phyloP scores from a whole-genome alignment of 140 eudicot genomes.

The Ambrosia hybrid region DNA sequence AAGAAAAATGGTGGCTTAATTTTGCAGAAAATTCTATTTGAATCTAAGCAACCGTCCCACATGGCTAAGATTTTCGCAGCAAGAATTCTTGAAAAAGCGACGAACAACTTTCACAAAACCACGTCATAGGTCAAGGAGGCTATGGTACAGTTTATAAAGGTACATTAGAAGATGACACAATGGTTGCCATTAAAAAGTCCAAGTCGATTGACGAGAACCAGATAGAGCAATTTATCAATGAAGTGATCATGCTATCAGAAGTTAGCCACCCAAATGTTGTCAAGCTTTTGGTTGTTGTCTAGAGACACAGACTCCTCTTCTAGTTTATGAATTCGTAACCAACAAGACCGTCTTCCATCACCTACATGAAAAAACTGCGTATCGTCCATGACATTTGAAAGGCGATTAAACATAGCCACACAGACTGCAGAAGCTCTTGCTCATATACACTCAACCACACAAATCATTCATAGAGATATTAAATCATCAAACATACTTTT shows the following conservation, averaged over 20 bases:
- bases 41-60: conserved; percentile 17
- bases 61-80: conserved; percentile 31
- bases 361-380: conserved; percentile 34
- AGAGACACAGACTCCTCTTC: conserved; percentile 46
- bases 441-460: conserved; percentile 25
- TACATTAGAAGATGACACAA: conserved; percentile 22
- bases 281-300: conserved; percentile 41
- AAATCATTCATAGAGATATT: conserved; percentile 25
- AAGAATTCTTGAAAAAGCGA: conserved; percentile 28
- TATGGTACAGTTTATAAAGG: conserved; percentile 41
- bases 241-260: conserved; percentile 50
- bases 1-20: conserved; percentile 43
- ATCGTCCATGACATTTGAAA: conserved; percentile 33
- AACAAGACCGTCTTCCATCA: conserved; percentile 31
- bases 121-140: conserved; percentile 36
- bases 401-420: conserved; percentile 17
- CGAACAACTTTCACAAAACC: conserved; percentile 31
- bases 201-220: conserved; percentile 37
- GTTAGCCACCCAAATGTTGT: conserved; percentile 41
- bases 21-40: conserved; percentile 32
- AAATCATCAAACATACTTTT: conserved; percentile 26
- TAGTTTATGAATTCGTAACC: conserved; percentile 18
- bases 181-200: conserved; percentile 33
- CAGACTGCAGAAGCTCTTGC: conserved; percentile 29
- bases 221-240: conserved; percentile 52